These are phyloP conservation scores for Fusarium sp. DNA, from an alignment of 2,329 filamentous ascomycete genomes.

Conservation along the genomic window DNA sequence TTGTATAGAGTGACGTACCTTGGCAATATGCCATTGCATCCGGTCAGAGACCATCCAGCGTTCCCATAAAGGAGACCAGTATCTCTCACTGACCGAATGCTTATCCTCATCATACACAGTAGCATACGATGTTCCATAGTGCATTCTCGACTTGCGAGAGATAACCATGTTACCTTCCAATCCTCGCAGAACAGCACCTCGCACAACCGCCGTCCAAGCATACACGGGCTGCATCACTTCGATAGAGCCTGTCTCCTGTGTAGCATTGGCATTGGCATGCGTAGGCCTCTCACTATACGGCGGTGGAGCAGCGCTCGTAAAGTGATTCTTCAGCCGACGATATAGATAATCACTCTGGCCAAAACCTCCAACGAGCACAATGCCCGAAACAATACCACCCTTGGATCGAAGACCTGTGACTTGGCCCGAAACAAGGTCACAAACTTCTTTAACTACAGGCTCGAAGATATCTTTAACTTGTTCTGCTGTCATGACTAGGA, in stretches of 20 bases:
- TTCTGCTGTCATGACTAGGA: conserved; percentile 76
- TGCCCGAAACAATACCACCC: conserved; percentile 74
- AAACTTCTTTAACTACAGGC: conserved; percentile 77
- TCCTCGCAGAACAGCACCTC: conserved; percentile 79
- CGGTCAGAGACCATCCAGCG: conserved; percentile 85
- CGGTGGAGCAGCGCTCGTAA: conserved; percentile 67
- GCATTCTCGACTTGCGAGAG: conserved; percentile 77
- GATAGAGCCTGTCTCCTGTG: conserved; percentile 67
- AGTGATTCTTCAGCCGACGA: conserved; percentile 75
- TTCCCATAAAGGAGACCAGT: conserved; percentile 85
- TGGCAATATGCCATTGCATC: conserved; percentile 88
- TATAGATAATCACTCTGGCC: conserved; percentile 84
- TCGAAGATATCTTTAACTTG: conserved; percentile 81
- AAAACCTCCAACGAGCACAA: conserved; percentile 84
- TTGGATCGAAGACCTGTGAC: conserved; percentile 71
- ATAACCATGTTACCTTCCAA: conserved; percentile 84
- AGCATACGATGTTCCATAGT: conserved; percentile 84
- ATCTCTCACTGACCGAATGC: conserved; percentile 77
- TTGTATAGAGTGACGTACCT: conserved; percentile 59
- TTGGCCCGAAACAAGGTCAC: conserved; percentile 74
- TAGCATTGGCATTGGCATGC: conserved; percentile 63
- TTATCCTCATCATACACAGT: conserved; percentile 82
- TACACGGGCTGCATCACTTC: conserved; percentile 87
- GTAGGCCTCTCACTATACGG: conserved; percentile 78
- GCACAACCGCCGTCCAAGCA: conserved; percentile 83